Evolutionary conservation across 306 rosid genomes (phyloP).

Genomic region (Dicorynia guianensis): DNA sequence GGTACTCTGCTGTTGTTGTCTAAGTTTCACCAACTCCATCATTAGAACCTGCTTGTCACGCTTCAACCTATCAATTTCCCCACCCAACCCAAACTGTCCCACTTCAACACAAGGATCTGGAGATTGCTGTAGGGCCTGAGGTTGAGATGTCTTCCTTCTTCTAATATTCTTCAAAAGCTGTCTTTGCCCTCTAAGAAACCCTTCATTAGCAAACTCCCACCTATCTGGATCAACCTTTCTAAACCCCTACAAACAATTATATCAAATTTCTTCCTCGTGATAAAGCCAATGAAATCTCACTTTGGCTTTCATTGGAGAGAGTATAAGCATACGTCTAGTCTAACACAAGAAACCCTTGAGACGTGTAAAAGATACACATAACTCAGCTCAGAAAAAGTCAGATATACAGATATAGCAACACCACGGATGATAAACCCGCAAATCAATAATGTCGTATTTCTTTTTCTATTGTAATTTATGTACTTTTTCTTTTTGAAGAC

Average conservation of each 20-base stretch:
- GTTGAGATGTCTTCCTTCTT: conserved; percentile 63
- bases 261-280: conserved; percentile 43
- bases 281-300: conserved; percentile 22
- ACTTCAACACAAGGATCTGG: conserved; percentile 72
- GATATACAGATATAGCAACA: neutral
- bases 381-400: neutral
- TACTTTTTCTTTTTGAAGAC: conserved; percentile 31
- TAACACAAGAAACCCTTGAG: neutral
- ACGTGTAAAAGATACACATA: neutral
- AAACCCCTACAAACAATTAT: conserved; percentile 67
- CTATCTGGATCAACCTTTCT: conserved; percentile 83
- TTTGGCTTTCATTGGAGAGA: conserved; percentile 4
- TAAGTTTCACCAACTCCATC: conserved; percentile 77
- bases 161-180: conserved; percentile 74
- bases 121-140: conserved; percentile 50
- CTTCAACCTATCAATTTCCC: conserved; percentile 63
- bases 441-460: neutral
- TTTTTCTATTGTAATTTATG: conserved; percentile 2
- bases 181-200: conserved; percentile 81
- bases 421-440: neutral
- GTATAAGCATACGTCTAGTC: neutral
- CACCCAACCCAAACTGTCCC: conserved; percentile 71
- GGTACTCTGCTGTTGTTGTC: conserved; percentile 70
- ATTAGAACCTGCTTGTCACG: conserved; percentile 73
- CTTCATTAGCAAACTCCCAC: conserved; percentile 92